Conservation (phyloP, 1,284 basidiomycete genomes). For the Testicularia cyperi region DNA sequence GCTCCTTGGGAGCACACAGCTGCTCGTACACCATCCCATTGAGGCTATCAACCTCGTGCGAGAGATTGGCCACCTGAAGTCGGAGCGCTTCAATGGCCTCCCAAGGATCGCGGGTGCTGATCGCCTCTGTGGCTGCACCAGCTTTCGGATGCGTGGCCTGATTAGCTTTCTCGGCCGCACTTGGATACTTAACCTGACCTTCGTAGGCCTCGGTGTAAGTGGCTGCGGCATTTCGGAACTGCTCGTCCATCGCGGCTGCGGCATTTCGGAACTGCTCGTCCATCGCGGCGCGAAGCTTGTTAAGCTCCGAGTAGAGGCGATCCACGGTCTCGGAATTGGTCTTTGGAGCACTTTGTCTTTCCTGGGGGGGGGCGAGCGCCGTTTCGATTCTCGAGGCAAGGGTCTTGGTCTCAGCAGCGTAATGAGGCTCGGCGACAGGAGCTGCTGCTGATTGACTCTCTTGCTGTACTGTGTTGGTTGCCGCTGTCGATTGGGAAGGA, state of each 20-base stretch:
- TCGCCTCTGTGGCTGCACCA: not conserved
- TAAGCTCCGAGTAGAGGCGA: slow-evolving; percentile 34
- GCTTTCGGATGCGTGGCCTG: not conserved
- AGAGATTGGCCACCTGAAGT: slow-evolving; percentile 24
- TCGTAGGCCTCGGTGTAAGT: not conserved
- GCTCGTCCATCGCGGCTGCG: slow-evolving; percentile 29
- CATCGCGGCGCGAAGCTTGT: slow-evolving; percentile 21
- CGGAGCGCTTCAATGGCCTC: slow-evolving; percentile 33
- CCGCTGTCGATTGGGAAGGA: not conserved
- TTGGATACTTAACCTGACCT: not conserved
- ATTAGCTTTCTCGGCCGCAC: not conserved
- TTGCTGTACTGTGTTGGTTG: not conserved
- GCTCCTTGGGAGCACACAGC: too few species aligned
- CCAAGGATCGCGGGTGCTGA: slow-evolving; percentile 21
- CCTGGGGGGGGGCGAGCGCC: too few species aligned
- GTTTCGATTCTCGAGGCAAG: not conserved
- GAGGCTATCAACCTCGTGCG: slow-evolving; percentile 29
- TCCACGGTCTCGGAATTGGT: slow-evolving; percentile 13
- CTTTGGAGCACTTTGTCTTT: not conserved
- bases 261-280: slow-evolving; percentile 30
- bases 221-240: slow-evolving; percentile 14
- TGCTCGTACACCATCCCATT: slow-evolving; percentile 31
- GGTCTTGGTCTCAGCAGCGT: not conserved
- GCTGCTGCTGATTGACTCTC: not conserved
- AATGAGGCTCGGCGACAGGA: not conserved